A percentile compares a stretch with the other conserved stretches of the same genome.
phyloP scores from a whole-genome alignment of 345 rosid genomes.

The Salix purpurea region DNA sequence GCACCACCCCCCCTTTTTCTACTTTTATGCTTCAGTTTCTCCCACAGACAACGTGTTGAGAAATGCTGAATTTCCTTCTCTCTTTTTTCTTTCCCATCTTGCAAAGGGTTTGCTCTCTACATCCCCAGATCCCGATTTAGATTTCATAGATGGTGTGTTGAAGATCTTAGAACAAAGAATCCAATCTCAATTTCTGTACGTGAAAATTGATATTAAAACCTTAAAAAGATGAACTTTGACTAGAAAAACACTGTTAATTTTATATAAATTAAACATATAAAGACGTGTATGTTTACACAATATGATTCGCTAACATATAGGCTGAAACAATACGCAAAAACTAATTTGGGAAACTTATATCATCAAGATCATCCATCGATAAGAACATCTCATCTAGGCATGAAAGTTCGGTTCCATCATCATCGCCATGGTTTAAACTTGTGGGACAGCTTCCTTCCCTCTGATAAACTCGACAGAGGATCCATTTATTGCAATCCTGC shows the following conservation, averaged over 20 bases:
- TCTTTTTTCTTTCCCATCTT: too few species aligned
- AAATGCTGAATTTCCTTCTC: neutral
- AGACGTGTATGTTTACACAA: neutral
- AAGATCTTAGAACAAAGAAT: too few species aligned
- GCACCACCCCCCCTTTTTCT: neutral
- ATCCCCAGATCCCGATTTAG: too few species aligned
- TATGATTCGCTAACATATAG: neutral
- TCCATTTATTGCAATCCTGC: slow-evolving; percentile 25
- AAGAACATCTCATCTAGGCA: slow-evolving; percentile 44
- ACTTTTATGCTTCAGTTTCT: neutral
- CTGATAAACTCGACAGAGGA: slow-evolving; percentile 39
- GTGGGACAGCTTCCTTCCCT: slow-evolving; percentile 5
- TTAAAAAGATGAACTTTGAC: too few species aligned
- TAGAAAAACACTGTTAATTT: too few species aligned
- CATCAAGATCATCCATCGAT: slow-evolving; percentile 38
- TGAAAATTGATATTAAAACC: too few species aligned
- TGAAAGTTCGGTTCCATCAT: slow-evolving; percentile 36
- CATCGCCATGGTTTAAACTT: slow-evolving; percentile 12
- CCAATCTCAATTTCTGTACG: too few species aligned
- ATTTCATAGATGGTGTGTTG: too few species aligned
- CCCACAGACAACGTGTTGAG: neutral
- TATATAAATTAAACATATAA: too few species aligned
- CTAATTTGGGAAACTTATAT: slow-evolving; percentile 22
- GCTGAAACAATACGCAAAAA: neutral
- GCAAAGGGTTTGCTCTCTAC: neutral